These are phyloP conservation scores for Diaporthe sp. DNA, from an alignment of 2,329 filamentous ascomycete genomes.

Conservation along the genomic window DNA sequence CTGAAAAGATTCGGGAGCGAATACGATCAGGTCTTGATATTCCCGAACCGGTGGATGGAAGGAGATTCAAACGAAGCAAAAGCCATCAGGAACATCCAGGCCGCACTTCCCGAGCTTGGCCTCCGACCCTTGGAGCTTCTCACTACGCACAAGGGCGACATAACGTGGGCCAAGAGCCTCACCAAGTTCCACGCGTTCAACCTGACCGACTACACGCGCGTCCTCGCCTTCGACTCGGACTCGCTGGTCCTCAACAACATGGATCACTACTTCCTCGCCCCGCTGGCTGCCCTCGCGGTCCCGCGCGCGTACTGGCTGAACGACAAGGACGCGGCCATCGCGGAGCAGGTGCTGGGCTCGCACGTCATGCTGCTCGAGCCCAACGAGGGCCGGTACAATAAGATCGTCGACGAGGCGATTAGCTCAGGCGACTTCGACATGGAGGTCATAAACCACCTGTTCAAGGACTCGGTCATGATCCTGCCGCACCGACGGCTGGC, in stretches of 20 bases:
- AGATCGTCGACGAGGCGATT: not conserved
- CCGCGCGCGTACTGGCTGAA: constrained; percentile 24
- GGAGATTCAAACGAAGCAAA: constrained; percentile 3
- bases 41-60: not conserved
- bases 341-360: not conserved
- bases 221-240: constrained; percentile 11
- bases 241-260: constrained; percentile 8
- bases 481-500: not conserved
- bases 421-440: constrained; percentile 14
- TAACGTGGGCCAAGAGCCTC: constrained; percentile 14
- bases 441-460: constrained; percentile 17
- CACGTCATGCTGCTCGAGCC: constrained; percentile 19
- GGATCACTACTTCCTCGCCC: constrained; percentile 17
- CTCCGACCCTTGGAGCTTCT: not conserved
- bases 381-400: not conserved
- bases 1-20: constrained; percentile 1
- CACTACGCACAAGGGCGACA: constrained; percentile 3
- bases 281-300: not conserved
- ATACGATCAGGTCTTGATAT: constrained; percentile 5
- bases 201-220: constrained; percentile 15
- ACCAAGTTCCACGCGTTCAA: constrained; percentile 24
- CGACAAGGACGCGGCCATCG: constrained; percentile 4
- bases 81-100: not conserved
- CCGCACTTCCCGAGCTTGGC: not conserved
- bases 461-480: constrained; percentile 16